Conservation (phyloP, 2,329 filamentous ascomycete species). For the Aspergillus versicolor region DNA sequence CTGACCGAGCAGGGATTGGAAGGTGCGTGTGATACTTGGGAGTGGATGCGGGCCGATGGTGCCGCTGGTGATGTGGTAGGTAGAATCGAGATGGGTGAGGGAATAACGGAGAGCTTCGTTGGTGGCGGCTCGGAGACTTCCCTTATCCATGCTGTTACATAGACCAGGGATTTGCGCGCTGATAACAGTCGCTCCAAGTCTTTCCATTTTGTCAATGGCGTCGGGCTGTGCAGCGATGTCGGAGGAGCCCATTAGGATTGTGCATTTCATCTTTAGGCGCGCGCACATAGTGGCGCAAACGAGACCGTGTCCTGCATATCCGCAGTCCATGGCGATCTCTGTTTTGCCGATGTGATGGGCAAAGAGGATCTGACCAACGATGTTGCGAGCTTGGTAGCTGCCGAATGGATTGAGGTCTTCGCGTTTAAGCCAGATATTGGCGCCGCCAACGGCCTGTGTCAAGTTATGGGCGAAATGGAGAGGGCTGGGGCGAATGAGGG, state of each 20-base stretch:
- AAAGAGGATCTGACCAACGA: constrained; percentile 86
- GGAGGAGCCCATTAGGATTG: constrained; percentile 95
- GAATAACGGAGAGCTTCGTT: constrained; percentile 90
- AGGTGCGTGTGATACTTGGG: constrained; percentile 94
- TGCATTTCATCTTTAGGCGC: constrained; percentile 96
- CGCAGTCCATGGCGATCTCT: constrained; percentile 94
- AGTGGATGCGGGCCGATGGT: constrained; percentile 95
- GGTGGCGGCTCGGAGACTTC: constrained; percentile 77
- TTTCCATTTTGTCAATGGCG: constrained; percentile 94
- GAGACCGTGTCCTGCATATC: constrained; percentile 92
- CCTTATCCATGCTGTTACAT: constrained; percentile 34
- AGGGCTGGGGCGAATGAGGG: constrained; percentile 67
- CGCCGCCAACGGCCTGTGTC: constrained; percentile 81
- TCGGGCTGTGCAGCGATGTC: constrained; percentile 89
- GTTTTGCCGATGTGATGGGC: constrained; percentile 86
- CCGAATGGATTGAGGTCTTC: constrained; percentile 97
- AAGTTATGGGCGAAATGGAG: constrained; percentile 82
- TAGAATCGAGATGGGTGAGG: constrained; percentile 84
- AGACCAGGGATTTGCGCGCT: constrained; percentile 67
- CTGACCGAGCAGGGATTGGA: constrained; percentile 91
- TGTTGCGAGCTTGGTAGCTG: constrained; percentile 98
- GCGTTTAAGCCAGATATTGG: constrained; percentile 94
- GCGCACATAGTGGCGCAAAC: constrained; percentile 95
- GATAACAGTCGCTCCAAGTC: constrained; percentile 85
- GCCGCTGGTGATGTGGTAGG: constrained; percentile 94